These are phyloP conservation scores for Colletotrichum somersetense DNA, from an alignment of 2,329 filamentous ascomycete species.

Conservation along the genomic window DNA sequence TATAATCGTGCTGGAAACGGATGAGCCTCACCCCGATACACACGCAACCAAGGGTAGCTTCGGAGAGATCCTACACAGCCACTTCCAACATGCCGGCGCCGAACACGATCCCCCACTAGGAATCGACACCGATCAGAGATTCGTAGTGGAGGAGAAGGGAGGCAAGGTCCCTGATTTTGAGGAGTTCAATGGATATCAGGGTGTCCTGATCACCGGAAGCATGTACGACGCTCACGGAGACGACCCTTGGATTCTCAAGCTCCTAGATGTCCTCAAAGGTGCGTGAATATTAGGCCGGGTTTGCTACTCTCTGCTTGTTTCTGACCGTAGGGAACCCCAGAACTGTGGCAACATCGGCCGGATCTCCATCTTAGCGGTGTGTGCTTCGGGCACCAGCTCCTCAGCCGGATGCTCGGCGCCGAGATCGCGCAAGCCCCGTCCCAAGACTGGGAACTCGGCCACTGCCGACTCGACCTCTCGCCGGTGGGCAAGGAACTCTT, in stretches of 20 bases:
- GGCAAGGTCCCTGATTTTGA: constrained; percentile 60
- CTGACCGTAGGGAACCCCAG: constrained; percentile 44
- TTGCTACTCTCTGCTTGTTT: not conserved
- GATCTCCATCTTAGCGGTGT: constrained; percentile 76
- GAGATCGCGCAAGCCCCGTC: constrained; percentile 73
- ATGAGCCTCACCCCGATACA: constrained; percentile 66
- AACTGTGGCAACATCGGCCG: constrained; percentile 63
- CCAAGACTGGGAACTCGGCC: constrained; percentile 80
- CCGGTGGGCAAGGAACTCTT: constrained; percentile 77
- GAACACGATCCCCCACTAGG: constrained; percentile 66
- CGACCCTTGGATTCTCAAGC: constrained; percentile 78
- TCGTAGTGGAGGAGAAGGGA: constrained; percentile 63
- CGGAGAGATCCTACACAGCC: constrained; percentile 64
- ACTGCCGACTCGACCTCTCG: constrained; percentile 74
- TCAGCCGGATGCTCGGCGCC: constrained; percentile 77
- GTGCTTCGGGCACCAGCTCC: constrained; percentile 86
- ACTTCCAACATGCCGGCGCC: constrained; percentile 64
- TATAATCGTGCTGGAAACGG: constrained; percentile 69
- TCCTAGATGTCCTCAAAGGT: constrained; percentile 70
- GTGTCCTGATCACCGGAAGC: constrained; percentile 79
- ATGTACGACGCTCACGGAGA: constrained; percentile 78
- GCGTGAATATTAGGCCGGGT: constrained; percentile 4
- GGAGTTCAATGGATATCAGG: constrained; percentile 75
- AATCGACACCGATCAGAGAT: constrained; percentile 67
- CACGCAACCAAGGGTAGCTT: constrained; percentile 63